A percentile compares a stretch with the other conserved stretches of the same genome.
Evolutionary conservation across 352 stramenopile genomes (phyloP).

Genomic region (Globisporangium orthogonon): DNA sequence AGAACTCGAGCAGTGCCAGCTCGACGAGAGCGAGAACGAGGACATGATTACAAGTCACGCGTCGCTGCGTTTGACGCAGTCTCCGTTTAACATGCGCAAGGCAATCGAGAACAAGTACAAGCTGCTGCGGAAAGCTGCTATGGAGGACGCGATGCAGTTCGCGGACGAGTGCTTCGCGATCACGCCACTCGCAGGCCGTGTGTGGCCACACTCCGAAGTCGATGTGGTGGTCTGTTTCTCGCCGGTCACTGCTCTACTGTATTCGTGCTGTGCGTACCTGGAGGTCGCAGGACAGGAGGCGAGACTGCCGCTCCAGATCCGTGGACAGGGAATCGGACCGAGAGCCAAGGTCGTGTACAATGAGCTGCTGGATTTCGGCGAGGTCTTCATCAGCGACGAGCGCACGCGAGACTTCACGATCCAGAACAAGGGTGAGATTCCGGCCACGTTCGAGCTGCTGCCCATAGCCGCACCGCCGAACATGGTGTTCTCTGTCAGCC

Average conservation of each 20-base stretch:
- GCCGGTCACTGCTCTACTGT: conserved; percentile 72
- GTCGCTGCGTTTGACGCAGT: conserved; percentile 21
- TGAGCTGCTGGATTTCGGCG: conserved; percentile 91
- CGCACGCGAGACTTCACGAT: conserved; percentile 88
- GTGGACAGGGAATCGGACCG: conserved; percentile 88
- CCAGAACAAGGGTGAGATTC: conserved; percentile 93
- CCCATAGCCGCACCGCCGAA: conserved; percentile 25
- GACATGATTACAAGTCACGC: conserved; percentile 16
- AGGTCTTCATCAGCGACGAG: conserved; percentile 91
- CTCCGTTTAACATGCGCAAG: conserved; percentile 52
- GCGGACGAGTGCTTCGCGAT: conserved; percentile 91
- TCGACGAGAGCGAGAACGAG: conserved; percentile 16
- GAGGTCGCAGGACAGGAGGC: conserved; percentile 88
- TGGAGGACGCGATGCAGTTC: conserved; percentile 92
- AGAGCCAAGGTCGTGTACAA: conserved; percentile 92
- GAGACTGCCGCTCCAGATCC: conserved; percentile 86
- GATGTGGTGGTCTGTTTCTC: conserved; percentile 91
- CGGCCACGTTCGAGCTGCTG: conserved; percentile 67
- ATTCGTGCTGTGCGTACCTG: conserved; percentile 79
- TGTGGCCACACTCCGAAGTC: conserved; percentile 91
- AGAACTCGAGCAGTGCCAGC: conserved; percentile 43
- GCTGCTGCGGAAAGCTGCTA: conserved; percentile 82
- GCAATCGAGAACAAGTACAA: conserved; percentile 89
- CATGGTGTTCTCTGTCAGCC: conserved; percentile 36
- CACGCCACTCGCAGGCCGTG: conserved; percentile 78